These are phyloP conservation scores for Ogataea hybrid DNA, from an alignment of 1,139 yeast genomes.

Conservation along the genomic window DNA sequence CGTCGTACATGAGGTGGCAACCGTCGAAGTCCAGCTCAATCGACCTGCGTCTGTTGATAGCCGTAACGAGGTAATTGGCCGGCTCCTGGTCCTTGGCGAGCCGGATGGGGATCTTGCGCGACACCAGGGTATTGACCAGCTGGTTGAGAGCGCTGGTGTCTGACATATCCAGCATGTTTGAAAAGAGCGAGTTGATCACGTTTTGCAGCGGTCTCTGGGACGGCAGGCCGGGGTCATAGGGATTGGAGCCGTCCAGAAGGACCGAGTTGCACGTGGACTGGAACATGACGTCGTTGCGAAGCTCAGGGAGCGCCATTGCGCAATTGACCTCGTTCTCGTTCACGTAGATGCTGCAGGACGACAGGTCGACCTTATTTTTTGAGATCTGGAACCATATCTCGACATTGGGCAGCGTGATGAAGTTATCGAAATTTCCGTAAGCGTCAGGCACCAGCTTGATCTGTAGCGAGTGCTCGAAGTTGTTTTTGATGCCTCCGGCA, in stretches of 20 bases:
- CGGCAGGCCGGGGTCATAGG: constrained; percentile 2
- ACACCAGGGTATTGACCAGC: constrained; percentile 15
- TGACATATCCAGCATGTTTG: constrained; percentile 14
- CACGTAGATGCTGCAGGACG: constrained; percentile 23
- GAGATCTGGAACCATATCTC: constrained; percentile 47
- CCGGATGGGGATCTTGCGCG: constrained; percentile 14
- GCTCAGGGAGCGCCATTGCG: constrained; percentile 23
- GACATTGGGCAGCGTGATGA: constrained; percentile 43
- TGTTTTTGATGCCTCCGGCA: constrained; percentile 34
- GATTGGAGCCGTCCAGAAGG: constrained; percentile 15
- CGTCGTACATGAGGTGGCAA: constrained; percentile 25
- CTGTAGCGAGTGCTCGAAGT: constrained; percentile 42
- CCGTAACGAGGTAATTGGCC: constrained; percentile 38
- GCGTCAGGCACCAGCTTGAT: constrained; percentile 48
- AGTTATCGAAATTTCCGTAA: constrained; percentile 27
- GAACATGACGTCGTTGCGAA: constrained; percentile 26
- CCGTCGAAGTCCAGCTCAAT: constrained; percentile 38
- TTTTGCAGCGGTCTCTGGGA: constrained; percentile 17
- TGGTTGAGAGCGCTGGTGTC: constrained; percentile 14
- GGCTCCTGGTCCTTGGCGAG: constrained; percentile 6
- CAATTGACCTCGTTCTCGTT: constrained; percentile 27
- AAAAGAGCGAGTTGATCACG: constrained; percentile 17
- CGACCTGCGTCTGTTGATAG: constrained; percentile 39
- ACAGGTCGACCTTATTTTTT: constrained; percentile 30
- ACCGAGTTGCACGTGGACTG: constrained; percentile 28